A percentile compares a stretch with the other conserved stretches of the same genome.
These are phyloP conservation scores for Helenozyma rhizophorensis DNA, from an alignment of 805 yeast genomes.

Conservation along the genomic window DNA sequence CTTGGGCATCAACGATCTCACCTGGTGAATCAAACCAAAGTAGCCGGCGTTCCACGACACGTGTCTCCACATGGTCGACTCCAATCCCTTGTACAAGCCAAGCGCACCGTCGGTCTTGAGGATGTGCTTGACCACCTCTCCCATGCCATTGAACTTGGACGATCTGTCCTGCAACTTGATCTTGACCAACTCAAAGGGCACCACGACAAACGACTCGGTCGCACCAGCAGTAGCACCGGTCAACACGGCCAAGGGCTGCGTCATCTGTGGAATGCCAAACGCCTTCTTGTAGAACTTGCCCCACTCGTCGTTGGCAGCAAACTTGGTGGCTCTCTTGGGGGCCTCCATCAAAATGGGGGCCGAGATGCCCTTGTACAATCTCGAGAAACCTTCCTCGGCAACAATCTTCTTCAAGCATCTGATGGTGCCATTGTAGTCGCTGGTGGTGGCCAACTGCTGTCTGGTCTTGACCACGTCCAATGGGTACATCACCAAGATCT, in stretches of 20 bases:
- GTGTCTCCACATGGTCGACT: constrained; percentile 97
- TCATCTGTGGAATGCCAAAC: constrained; percentile 68
- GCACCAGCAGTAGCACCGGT: constrained; percentile 99
- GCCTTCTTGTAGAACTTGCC: constrained; percentile 71
- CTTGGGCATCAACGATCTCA: constrained; percentile 72
- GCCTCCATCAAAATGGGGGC: constrained; percentile 99
- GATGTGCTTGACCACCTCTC: constrained; percentile 73
- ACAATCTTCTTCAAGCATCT: constrained; percentile 83
- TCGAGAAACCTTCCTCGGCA: constrained; percentile 75
- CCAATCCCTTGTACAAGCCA: constrained; percentile 90
- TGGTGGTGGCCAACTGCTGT: constrained; percentile 68
- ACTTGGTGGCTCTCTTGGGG: constrained; percentile 97
- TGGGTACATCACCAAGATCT: constrained; percentile 93
- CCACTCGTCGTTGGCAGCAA: constrained; percentile 97
- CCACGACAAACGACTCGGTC: constrained; percentile 92
- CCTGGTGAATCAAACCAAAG: constrained; percentile 91
- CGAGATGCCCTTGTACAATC: constrained; percentile 87
- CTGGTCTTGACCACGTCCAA: constrained; percentile 95
- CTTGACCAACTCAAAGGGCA: constrained; percentile 94
- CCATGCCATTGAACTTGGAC: constrained; percentile 77
- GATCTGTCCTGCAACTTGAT: constrained; percentile 89
- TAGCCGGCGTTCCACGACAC: constrained; percentile 97
- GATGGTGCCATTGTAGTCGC: constrained; percentile 76
- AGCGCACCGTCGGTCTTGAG: constrained; percentile 71
- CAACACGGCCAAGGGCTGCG: constrained; percentile 77